Conservation (phyloP, 257 asterid species). For the Haberlea rhodopensis region DNA sequence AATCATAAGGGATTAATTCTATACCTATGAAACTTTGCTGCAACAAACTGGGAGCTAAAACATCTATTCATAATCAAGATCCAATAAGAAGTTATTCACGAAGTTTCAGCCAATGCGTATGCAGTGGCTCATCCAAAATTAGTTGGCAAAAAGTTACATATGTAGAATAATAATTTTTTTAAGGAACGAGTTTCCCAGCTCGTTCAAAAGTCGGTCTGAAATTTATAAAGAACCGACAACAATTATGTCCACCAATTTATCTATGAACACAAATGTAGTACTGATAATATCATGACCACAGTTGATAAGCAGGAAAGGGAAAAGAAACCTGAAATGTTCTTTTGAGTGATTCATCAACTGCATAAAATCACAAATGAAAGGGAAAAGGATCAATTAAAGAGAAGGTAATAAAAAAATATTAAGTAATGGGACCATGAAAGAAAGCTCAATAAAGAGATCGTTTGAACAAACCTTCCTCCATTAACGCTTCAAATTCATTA, state of each 20-base stretch:
- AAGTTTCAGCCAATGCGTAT: background rate
- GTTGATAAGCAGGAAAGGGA: background rate
- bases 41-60: background rate
- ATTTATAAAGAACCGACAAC: background rate
- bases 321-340: conserved; percentile 56
- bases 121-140: background rate
- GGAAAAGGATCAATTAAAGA: background rate
- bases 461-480: conserved; percentile 53
- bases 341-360: conserved; percentile 62
- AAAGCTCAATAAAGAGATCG: conserved; percentile 27
- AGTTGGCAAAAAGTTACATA: background rate
- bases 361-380: conserved; percentile 24
- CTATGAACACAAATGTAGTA: background rate
- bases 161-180: background rate
- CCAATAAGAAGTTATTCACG: background rate
- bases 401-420: background rate
- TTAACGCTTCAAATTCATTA: conserved; percentile 47
- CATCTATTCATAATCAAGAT: background rate
- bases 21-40: no score
- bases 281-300: background rate
- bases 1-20: conserved; percentile 1
- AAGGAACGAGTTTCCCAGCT: background rate
- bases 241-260: background rate
- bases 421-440: conserved; percentile 18
- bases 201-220: background rate